Conservation (phyloP, 2,329 filamentous ascomycete genomes). For the Fusarium pseudocircinatum region DNA sequence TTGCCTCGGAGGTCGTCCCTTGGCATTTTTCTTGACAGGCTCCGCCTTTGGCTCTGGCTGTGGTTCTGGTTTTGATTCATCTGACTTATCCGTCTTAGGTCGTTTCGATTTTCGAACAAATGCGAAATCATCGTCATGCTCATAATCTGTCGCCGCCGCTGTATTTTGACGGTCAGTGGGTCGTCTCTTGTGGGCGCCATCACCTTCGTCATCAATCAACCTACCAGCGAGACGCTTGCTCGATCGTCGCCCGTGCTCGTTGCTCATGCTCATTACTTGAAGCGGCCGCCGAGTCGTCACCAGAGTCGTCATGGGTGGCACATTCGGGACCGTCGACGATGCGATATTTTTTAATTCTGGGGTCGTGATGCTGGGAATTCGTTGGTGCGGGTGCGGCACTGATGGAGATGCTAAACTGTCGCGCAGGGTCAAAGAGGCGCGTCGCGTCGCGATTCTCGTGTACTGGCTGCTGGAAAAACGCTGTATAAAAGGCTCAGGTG, state of each 20-base stretch:
- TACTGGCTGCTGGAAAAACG: not conserved
- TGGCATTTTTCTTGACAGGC: conserved; percentile 54
- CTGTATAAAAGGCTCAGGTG: not conserved
- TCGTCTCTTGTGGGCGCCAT: not conserved
- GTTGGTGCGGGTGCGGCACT: conserved; percentile 11
- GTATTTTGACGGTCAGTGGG: conserved; percentile 25
- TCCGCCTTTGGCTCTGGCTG: conserved; percentile 46
- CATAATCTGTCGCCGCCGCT: conserved; percentile 61
- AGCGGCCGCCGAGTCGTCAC: conserved; percentile 71
- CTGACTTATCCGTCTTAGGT: conserved; percentile 65
- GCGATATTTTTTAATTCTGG: conserved; percentile 20
- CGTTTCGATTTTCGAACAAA: conserved; percentile 76
- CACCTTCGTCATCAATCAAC: conserved; percentile 45
- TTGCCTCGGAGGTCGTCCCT: conserved; percentile 47
- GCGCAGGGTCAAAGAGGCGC: conserved; percentile 24
- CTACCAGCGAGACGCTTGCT: conserved; percentile 73
- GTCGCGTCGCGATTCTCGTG: conserved; percentile 34
- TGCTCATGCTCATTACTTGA: conserved; percentile 75
- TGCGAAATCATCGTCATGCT: conserved; percentile 80
- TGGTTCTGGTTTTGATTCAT: conserved; percentile 46
- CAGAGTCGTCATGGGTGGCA: conserved; percentile 76
- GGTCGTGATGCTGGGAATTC: conserved; percentile 31
- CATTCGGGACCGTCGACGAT: conserved; percentile 42
- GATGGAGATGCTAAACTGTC: conserved; percentile 22
- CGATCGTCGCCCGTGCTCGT: conserved; percentile 68